Conservation (phyloP, 257 asterid genomes). For the Henckelia pumila region DNA sequence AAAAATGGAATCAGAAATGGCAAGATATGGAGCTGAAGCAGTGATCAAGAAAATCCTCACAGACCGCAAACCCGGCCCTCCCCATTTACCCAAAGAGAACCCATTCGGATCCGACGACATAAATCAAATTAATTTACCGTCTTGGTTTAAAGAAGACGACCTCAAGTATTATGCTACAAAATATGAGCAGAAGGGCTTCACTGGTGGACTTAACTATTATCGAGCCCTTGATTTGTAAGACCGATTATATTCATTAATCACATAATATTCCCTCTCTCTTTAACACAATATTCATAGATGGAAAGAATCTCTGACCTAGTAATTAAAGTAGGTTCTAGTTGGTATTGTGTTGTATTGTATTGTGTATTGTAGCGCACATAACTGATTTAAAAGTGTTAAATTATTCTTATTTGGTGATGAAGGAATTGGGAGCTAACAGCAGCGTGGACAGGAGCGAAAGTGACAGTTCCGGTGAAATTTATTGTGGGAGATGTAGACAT, state of each 20-base stretch:
- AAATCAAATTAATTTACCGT: constrained; percentile 41
- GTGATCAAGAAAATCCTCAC: constrained; percentile 66
- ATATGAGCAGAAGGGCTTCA: constrained; percentile 64
- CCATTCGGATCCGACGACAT: constrained; percentile 48
- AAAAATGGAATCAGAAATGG: constrained; percentile 69
- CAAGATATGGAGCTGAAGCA: constrained; percentile 50
- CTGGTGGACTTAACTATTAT: constrained; percentile 88
- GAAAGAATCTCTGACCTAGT: too few species aligned
- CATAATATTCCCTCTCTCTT: too few species aligned
- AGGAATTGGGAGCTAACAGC: constrained; percentile 93
- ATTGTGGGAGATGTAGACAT: constrained; percentile 70
- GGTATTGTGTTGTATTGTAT: too few species aligned
- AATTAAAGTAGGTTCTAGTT: too few species aligned
- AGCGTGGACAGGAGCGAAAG: constrained; percentile 69
- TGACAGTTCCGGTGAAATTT: constrained; percentile 69
- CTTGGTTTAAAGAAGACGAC: constrained; percentile 67
- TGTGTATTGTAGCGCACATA: too few species aligned
- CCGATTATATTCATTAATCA: not conserved
- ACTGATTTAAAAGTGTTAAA: too few species aligned
- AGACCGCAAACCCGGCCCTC: constrained; percentile 60
- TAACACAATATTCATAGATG: too few species aligned
- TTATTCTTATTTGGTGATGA: not conserved
- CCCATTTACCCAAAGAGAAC: constrained; percentile 53
- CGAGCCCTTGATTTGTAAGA: constrained; percentile 76
- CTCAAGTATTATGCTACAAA: constrained; percentile 55